These are phyloP conservation scores for Penicillium cinerascens DNA, from an alignment of 495 filamentous ascomycete species.

Conservation along the genomic window DNA sequence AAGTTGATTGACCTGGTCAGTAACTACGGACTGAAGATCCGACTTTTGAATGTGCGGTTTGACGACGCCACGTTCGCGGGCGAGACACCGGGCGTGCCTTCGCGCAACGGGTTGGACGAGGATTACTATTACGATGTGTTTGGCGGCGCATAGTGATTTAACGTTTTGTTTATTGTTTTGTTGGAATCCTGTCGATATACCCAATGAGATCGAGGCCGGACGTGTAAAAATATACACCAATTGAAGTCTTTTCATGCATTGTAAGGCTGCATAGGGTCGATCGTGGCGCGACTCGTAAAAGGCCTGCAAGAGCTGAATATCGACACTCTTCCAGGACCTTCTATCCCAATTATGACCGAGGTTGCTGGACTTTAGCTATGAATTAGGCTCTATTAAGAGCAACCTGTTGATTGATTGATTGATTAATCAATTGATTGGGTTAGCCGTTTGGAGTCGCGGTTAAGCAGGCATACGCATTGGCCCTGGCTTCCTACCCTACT, in stretches of 20 bases:
- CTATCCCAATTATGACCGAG: too few relatives aligned
- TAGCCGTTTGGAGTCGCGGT: too few relatives aligned
- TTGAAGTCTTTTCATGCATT: not conserved
- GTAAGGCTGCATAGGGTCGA: not conserved
- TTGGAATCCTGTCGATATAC: conserved; percentile 18
- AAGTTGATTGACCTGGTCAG: conserved; percentile 80
- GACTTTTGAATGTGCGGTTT: conserved; percentile 86
- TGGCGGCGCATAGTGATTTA: conserved; percentile 35
- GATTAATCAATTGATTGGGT: too few relatives aligned
- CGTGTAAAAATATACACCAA: conserved; percentile 6
- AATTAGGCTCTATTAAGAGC: too few relatives aligned
- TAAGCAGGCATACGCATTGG: too few relatives aligned
- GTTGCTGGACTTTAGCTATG: too few relatives aligned
- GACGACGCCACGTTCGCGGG: conserved; percentile 58
- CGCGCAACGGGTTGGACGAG: conserved; percentile 50
- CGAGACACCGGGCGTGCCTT: conserved; percentile 44
- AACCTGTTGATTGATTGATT: too few relatives aligned
- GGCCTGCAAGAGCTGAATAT: too few relatives aligned
- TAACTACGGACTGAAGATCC: conserved; percentile 89
- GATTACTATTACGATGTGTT: conserved; percentile 55
- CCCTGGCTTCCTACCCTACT: too few relatives aligned
- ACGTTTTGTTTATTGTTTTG: not conserved
- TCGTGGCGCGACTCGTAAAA: too few relatives aligned
- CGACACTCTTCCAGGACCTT: too few relatives aligned
- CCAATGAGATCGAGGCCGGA: conserved; percentile 14